These are phyloP conservation scores for Jamesozyma lodderae DNA, from an alignment of 805 yeast species.

Conservation along the genomic window DNA sequence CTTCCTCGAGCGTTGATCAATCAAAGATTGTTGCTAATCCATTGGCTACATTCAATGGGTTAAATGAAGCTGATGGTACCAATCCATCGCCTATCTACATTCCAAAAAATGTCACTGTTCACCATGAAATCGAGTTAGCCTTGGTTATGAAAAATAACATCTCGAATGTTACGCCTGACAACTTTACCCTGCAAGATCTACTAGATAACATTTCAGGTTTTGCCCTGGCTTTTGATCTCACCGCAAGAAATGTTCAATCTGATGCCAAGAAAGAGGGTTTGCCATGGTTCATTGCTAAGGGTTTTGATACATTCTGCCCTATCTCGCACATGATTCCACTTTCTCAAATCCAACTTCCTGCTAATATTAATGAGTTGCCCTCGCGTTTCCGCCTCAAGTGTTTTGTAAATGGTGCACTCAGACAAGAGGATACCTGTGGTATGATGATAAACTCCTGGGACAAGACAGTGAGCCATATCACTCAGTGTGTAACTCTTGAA, in stretches of 20 bases:
- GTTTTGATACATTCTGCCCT: constrained; percentile 93
- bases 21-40: constrained; percentile 2
- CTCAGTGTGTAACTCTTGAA: constrained; percentile 82
- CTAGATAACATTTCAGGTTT: constrained; percentile 76
- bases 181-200: constrained; percentile 58
- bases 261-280: constrained; percentile 89
- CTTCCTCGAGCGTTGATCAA: not conserved
- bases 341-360: constrained; percentile 45
- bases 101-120: constrained; percentile 73
- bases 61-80: constrained; percentile 24
- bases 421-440: constrained; percentile 67
- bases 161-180: constrained; percentile 47
- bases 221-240: constrained; percentile 83
- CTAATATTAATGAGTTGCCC: constrained; percentile 39
- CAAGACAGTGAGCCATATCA: constrained; percentile 67
- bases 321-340: constrained; percentile 67
- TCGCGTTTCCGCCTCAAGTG: constrained; percentile 22
- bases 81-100: constrained; percentile 67
- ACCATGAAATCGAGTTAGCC: constrained; percentile 92
- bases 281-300: constrained; percentile 96
- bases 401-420: constrained; percentile 54
- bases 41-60: constrained; percentile 19
- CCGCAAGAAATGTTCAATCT: constrained; percentile 93
- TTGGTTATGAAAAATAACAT: constrained; percentile 57
- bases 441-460: constrained; percentile 88